Evolutionary conservation across 768 basidiomycete species (phyloP).

Genomic region (Paxillus rubicundulus): DNA sequence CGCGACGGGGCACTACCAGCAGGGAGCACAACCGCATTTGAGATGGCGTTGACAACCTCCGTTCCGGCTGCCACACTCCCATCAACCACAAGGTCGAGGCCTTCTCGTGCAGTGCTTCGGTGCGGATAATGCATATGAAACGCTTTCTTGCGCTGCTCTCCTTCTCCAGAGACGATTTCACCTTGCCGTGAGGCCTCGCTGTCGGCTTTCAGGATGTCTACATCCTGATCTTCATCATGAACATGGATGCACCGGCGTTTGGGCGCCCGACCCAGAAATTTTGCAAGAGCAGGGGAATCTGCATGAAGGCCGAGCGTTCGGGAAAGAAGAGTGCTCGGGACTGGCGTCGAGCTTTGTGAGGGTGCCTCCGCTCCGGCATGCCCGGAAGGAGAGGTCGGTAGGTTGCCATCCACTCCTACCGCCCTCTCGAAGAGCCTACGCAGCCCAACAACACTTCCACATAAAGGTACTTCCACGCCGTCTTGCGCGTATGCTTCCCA

Average conservation of each 20-base stretch:
- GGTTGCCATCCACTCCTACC: conserved; percentile 36
- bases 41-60: neutral
- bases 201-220: conserved; percentile 33
- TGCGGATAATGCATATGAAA: conserved; percentile 43
- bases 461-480: conserved; percentile 34
- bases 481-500: conserved; percentile 39
- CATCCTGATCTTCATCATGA: conserved; percentile 30
- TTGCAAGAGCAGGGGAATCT: conserved; percentile 51
- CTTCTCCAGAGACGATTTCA: neutral
- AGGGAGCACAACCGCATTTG: conserved; percentile 5
- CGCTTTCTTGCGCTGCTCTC: conserved; percentile 2
- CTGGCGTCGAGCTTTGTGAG: conserved; percentile 6
- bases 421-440: conserved; percentile 49
- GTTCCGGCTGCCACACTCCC: neutral
- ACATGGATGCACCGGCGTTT: conserved; percentile 42
- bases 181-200: neutral
- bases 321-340: conserved; percentile 40
- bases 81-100: conserved; percentile 31
- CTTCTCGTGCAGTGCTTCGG: conserved; percentile 40
- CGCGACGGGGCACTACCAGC: conserved; percentile 29
- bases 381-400: conserved; percentile 10
- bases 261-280: conserved; percentile 45
- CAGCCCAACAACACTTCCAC: conserved; percentile 42
- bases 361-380: neutral
- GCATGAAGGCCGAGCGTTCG: conserved; percentile 48